Conservation (phyloP, 805 yeast species). For the Pichia thaimueangensis region DNA sequence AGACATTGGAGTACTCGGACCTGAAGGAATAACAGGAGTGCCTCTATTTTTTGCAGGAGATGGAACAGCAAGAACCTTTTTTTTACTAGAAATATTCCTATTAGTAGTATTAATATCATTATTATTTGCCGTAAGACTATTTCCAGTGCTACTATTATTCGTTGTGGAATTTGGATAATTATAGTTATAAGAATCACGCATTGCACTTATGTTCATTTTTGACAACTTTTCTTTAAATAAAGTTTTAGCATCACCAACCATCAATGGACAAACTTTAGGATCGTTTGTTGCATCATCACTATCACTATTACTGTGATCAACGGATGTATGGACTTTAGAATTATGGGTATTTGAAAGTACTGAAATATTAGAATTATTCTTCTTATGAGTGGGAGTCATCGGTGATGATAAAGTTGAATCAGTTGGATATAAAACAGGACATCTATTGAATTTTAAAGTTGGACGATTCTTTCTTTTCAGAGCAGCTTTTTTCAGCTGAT, state of each 20-base stretch:
- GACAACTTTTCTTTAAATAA: conserved; percentile 31
- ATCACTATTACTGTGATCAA: not conserved
- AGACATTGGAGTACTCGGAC: conserved; percentile 17
- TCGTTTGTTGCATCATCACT: conserved; percentile 21
- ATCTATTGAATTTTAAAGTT: conserved; percentile 17
- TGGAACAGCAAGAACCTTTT: conserved; percentile 5
- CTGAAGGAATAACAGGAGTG: conserved; percentile 8
- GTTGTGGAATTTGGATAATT: too few species aligned
- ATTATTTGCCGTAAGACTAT: too few species aligned
- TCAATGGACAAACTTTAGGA: conserved; percentile 38
- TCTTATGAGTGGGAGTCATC: not conserved
- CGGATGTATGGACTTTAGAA: not conserved
- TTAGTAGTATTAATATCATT: too few species aligned
- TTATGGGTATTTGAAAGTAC: not conserved
- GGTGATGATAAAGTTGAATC: conserved; percentile 12
- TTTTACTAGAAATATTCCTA: too few species aligned
- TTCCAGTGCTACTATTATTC: too few species aligned
- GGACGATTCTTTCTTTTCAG: conserved; percentile 1
- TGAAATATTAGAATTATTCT: not conserved
- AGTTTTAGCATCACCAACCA: conserved; percentile 39
- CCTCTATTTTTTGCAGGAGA: conserved; percentile 10
- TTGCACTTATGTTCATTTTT: conserved; percentile 27
- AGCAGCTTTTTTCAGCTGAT: not conserved
- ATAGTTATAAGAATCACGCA: conserved; percentile 20
- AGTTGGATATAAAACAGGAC: conserved; percentile 25